A percentile compares a stretch with the other conserved stretches of the same genome.
phyloP scores from a whole-genome alignment of 345 rosid genomes.

The Hibiscus syriacus region DNA sequence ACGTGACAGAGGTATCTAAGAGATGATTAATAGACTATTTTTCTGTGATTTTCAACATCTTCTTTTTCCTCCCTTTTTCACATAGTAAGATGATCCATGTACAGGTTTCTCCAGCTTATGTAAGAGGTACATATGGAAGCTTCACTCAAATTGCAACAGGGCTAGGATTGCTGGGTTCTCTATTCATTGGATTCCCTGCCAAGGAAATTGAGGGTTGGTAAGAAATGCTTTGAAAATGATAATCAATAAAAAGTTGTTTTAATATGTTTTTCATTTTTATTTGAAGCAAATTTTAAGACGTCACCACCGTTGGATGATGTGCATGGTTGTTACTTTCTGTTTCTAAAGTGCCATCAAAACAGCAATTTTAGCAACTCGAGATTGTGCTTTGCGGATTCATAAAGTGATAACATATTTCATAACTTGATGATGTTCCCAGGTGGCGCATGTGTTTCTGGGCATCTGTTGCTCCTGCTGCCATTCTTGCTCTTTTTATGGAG shows the following conservation, averaged over 20 bases:
- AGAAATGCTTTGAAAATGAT: slow-evolving; percentile 18
- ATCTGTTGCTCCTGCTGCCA: slow-evolving; percentile 62
- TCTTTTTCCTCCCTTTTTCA: neutral
- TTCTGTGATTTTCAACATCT: neutral
- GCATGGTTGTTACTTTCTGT: neutral
- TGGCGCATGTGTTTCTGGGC: slow-evolving; percentile 90
- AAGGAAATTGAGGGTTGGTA: slow-evolving; percentile 70
- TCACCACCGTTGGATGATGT: neutral
- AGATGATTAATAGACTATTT: neutral
- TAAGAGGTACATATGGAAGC: slow-evolving; percentile 91
- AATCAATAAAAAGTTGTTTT: slow-evolving; percentile 2
- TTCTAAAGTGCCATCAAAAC: neutral
- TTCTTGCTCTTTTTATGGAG: slow-evolving; percentile 64
- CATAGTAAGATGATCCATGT: slow-evolving; percentile 9
- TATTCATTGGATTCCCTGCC: slow-evolving; percentile 72
- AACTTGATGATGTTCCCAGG: slow-evolving; percentile 33
- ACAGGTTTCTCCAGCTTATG: slow-evolving; percentile 86
- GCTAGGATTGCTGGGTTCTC: slow-evolving; percentile 69
- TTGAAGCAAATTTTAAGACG: neutral
- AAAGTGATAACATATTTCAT: slow-evolving; percentile 17
- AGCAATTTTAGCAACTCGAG: neutral
- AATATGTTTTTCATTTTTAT: slow-evolving; percentile 1
- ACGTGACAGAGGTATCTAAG: slow-evolving; percentile 76
- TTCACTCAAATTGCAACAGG: slow-evolving; percentile 75
- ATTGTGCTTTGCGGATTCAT: slow-evolving; percentile 41